These are phyloP conservation scores for Nannochloris sp. DNA, from an alignment of 139 green algal genomes.

Conservation along the genomic window DNA sequence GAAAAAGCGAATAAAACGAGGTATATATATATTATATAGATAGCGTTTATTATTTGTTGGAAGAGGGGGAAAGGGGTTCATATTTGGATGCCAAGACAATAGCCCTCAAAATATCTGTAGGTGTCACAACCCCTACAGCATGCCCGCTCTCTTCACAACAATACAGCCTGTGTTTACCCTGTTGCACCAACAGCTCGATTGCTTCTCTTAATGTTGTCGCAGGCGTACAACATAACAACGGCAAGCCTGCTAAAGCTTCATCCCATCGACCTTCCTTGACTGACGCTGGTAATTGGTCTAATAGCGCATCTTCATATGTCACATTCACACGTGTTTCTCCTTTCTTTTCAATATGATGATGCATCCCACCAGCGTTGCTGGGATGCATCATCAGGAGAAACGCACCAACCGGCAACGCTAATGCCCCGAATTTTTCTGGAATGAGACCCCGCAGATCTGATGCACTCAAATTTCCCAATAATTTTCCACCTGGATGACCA, in stretches of 20 bases:
- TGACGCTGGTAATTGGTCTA: constrained; percentile 2
- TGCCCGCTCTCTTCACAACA: constrained; percentile 1
- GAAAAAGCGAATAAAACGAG: too few species aligned
- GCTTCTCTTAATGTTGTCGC: constrained; percentile 2
- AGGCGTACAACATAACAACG: not conserved
- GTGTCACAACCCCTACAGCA: constrained; percentile 15
- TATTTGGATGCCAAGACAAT: too few species aligned
- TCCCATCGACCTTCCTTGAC: constrained; percentile 17
- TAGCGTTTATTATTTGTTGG: too few species aligned
- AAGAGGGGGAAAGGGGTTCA: too few species aligned
- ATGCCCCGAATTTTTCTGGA: constrained; percentile 23
- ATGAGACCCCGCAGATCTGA: constrained; percentile 24
- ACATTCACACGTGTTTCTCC: not conserved
- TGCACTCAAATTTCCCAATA: constrained; percentile 16
- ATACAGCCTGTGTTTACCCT: constrained; percentile 23
- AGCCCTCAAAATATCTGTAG: constrained; percentile 22
- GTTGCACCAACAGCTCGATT: constrained; percentile 2
- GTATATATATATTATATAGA: too few species aligned
- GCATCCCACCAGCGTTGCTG: not conserved
- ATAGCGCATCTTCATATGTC: constrained; percentile 13
- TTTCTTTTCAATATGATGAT: too few species aligned
- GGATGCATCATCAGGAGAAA: constrained; percentile 10
- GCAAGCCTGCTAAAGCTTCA: constrained; percentile 2
- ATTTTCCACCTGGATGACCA: not conserved
- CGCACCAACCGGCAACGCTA: constrained; percentile 22